Evolutionary conservation across 1,284 basidiomycete genomes (phyloP).

Genomic region (Inonotus obliquus): DNA sequence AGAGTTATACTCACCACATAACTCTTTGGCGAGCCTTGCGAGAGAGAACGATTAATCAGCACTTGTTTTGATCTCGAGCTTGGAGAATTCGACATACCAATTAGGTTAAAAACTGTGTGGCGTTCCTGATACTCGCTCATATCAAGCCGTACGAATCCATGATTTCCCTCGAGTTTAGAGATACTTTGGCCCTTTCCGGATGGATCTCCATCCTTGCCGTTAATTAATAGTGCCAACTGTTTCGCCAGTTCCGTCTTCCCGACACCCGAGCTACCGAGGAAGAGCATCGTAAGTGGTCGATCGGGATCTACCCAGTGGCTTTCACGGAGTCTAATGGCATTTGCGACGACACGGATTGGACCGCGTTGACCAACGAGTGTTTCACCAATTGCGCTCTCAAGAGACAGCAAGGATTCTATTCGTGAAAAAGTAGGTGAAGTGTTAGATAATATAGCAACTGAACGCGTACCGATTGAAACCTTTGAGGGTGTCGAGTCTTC

Average conservation of each 20-base stretch:
- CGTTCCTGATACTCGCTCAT: constrained; percentile 15
- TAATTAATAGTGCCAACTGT: constrained; percentile 6
- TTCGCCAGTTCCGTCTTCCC: constrained; percentile 17
- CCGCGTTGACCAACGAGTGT: constrained; percentile 14
- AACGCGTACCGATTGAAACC: background rate
- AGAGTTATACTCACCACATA: constrained; percentile 9
- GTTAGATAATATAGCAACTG: background rate
- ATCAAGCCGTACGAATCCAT: constrained; percentile 10
- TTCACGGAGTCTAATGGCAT: constrained; percentile 13
- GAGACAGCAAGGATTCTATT: background rate
- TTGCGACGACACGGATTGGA: constrained; percentile 9
- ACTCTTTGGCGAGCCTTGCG: constrained; percentile 10
- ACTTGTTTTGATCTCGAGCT: background rate
- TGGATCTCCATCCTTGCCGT: background rate
- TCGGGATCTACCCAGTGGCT: constrained; percentile 15
- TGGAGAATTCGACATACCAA: background rate
- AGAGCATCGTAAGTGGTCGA: constrained; percentile 16
- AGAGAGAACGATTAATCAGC: background rate
- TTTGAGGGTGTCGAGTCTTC: background rate
- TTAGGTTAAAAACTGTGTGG: constrained; percentile 12
- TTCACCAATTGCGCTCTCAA: constrained; percentile 1
- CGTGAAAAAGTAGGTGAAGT: background rate
- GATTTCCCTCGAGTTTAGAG: constrained; percentile 4
- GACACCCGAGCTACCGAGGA: constrained; percentile 17
- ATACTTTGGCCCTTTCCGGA: background rate